Percentiles rank a stretch among this genome's conserved stretches.
phyloP scores from a whole-genome alignment of 2,329 filamentous ascomycete genomes.

The Zalaria obscura region DNA sequence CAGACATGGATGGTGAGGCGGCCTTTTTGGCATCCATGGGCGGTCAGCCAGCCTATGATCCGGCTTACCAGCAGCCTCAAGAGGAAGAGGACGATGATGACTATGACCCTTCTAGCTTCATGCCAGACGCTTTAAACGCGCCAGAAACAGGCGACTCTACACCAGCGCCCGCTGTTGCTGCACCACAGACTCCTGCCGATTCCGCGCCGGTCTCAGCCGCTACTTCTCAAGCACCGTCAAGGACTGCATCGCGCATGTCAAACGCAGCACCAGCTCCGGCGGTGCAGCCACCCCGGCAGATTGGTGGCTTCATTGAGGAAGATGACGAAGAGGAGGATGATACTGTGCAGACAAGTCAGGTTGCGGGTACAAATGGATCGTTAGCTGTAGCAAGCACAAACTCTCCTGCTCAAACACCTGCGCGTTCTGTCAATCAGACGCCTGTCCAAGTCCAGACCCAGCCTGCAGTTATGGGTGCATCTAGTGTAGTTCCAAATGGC shows the following conservation, averaged over 20 bases:
- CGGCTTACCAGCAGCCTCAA: constrained; percentile 30
- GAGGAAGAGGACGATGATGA: constrained; percentile 24
- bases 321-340: constrained; percentile 46
- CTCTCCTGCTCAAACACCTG: constrained; percentile 5
- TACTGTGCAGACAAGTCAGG: constrained; percentile 1
- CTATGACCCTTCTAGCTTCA: constrained; percentile 22
- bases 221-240: constrained; percentile 28
- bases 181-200: background rate
- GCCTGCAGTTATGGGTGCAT: constrained; percentile 4
- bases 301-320: constrained; percentile 49
- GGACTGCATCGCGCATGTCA: constrained; percentile 23
- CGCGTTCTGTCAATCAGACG: constrained; percentile 4
- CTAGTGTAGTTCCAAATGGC: constrained; percentile 6
- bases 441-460: constrained; percentile 5
- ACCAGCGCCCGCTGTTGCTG: background rate
- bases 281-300: constrained; percentile 23
- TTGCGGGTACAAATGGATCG: constrained; percentile 3
- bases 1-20: constrained; percentile 33
- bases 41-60: constrained; percentile 23
- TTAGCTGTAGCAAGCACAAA: constrained; percentile 6
- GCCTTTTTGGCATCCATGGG: constrained; percentile 38
- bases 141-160: background rate
- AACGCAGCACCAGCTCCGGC: constrained; percentile 9
- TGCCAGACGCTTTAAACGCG: constrained; percentile 2
- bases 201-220: constrained; percentile 2